Base-by-base conservation (phyloP, 805 yeast species). In the Blastobotrys chiropterorum region DNA sequence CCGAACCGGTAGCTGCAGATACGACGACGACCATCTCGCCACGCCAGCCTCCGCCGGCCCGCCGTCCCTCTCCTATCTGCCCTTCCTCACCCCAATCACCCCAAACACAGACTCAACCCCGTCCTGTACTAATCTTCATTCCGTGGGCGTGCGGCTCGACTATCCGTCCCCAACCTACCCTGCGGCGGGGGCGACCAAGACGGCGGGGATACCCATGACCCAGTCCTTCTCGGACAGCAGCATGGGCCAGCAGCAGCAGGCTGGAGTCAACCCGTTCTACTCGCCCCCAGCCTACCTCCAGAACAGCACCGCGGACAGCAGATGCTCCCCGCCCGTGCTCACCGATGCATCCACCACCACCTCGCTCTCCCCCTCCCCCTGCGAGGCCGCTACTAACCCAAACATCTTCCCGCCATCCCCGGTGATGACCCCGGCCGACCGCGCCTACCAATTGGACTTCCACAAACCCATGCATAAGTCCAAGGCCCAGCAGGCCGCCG, bases 241-340 rank as follows among this genome's bases (percentile, higher is more conserved):
- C n/a, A n/a, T n/a, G n/a, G n/a, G n/a, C n/a, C n/a, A n/a, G n/a
- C n/a, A n/a, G n/a, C n/a, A n/a, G n/a, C n/a, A n/a, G n/a, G n/a
- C n/a, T n/a, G n/a, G n/a, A n/a, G n/a, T n/a, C 39, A 67, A 67
- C 52, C 71, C 71, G 34, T 67, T 66, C 56, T 67, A 67, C 57
- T 52, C 59, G 51, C 67, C 67, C 17, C 63, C 67, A 6, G 39
- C 66, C 14, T 66, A 46, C 49, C 47, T 34, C 44, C 4, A 38
- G 20, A 6, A 19, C 49, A 45, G 38, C 48, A 45, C 6, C 39
- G 5, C 15, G 39, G 8, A 42, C 45, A 16, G 30, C 46, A 47
- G 13, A 38, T 15, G 14, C 7, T 7, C 38, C 6, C 15, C 20
- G 26, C 5, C 19, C 49, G n/a, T 19, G 31, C 30, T 40, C 39